Evolutionary conservation across 441 rosid genomes (phyloP), one percentile per base, ranked within the genome.

Genomic region (Croton laevigatus): DNA sequence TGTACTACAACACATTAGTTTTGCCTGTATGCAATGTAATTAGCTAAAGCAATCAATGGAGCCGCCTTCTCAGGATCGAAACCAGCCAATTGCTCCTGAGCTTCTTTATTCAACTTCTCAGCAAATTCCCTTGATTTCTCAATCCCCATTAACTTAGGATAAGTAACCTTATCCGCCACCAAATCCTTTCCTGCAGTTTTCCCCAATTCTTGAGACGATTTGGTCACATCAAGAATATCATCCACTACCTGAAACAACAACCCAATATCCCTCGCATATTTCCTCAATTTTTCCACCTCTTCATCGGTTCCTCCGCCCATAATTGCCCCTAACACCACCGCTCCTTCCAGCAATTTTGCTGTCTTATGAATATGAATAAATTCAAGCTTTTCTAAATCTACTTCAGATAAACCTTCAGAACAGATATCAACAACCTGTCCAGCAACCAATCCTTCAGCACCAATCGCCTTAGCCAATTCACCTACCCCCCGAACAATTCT

Each of bases 181-280:
- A 89, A 76, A 74, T 90, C 97, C 71, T 93, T 93, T 22, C 98
- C 97, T 0, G 98, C 96, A 19, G 98, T 91, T 80, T 93, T 91
- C 23, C 97, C 98, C 59, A 93, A 52, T 64, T 93, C 97, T 42
- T 81, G 58, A 1, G 96, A 88, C 0, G 98, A 85, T 73, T 80
- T 88, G 1, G 98, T 91, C 68, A 93, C 88, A 73, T 93, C 98
- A 63, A 93, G 86, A 23, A 92, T 90, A 60, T 84, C 94, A 79
- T 92, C 98, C 69, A 90, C 92, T 19, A 93, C 96, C 67, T 91
- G 97, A 79, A 93, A 91, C 85, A 91, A 69, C 23, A 93, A 37
- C 23, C 97, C 96, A 16, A 89, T 82, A 71, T 78, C 79, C 71
- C 89, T 81, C 4, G 98, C 93, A 23, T 87, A 94, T 9, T 76